Base-by-base conservation (phyloP, 2,329 filamentous ascomycete species). In the Aureobasidium sp. region DNA sequence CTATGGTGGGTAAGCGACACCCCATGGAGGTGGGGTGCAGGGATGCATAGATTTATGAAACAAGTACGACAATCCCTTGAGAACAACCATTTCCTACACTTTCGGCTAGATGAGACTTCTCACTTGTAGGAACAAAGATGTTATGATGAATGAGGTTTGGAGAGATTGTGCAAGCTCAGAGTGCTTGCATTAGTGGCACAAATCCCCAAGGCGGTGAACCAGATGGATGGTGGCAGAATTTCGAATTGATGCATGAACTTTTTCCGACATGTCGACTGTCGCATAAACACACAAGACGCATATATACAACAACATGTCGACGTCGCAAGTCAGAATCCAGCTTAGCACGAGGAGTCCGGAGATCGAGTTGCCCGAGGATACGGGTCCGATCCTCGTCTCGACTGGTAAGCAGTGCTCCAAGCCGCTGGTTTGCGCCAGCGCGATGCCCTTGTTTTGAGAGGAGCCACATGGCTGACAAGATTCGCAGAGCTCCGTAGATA, bases 361-460 rank as follows among this genome's bases (percentile, higher is more conserved):
- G 60, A 75, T 84, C 65, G 74, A 79, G 60, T 71, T 84, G 49
- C 78, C 81, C 62, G 76, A 81, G 61, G 78, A 78, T 61, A 77
- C 77, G 49, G 81, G 80, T 23, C 77, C 81, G 21, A 82, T 84
- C 64, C 73, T 84, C 33, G 79, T 84, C 60, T 79, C 81, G 42
- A 83, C 81, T 33, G 76, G 81, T 83, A 73, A 68, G 73, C 25
- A 40, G 37, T 13, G n/a, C 23, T 19, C 23, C 6, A 33, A n/a
- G 59, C 19, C 35, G 37, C 29, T 9, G 10, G 6, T 43, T 57
- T 47, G 60, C 35, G 57, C 43, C 21, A 59, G 17, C 21, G 31
- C n/a, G 17, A 54, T n/a, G 31, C 42, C 7, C 43, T 64, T 13
- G 2, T 49, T 8, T 23, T 11, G 9, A 2, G 4, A 9, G 2